Evolutionary conservation across 2,329 filamentous ascomycete genomes (phyloP).

Genomic region (Aciculosporium take): DNA sequence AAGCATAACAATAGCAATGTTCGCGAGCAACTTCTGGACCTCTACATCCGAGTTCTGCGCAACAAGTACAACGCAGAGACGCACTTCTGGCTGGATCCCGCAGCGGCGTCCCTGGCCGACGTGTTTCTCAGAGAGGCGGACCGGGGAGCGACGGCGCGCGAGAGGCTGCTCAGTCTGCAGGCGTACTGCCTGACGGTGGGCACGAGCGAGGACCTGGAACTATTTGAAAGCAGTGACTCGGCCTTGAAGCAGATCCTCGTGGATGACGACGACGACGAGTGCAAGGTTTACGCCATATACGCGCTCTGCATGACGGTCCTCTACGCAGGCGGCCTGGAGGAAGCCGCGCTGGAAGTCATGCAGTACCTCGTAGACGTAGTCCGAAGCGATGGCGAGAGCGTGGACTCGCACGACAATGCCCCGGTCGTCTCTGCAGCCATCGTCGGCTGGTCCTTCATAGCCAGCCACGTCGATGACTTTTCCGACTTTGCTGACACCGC

Average conservation of each 20-base stretch:
- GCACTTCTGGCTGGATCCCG: constrained; percentile 39
- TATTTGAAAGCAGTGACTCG: constrained; percentile 17
- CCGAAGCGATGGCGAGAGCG: constrained; percentile 60
- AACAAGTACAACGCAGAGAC: constrained; percentile 19
- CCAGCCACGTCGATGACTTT: constrained; percentile 62
- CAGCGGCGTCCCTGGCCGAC: constrained; percentile 40
- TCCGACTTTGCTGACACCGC: constrained; percentile 56
- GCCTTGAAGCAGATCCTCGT: constrained; percentile 21
- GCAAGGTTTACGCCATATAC: constrained; percentile 56
- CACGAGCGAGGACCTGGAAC: constrained; percentile 43
- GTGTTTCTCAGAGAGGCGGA: constrained; percentile 59
- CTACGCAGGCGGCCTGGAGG: constrained; percentile 58
- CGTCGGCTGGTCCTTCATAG: constrained; percentile 66
- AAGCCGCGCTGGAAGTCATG: constrained; percentile 57
- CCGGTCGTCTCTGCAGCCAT: constrained; percentile 61
- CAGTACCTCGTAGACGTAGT: constrained; percentile 64
- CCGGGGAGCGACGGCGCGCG: constrained; percentile 50
- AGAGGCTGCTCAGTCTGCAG: constrained; percentile 56
- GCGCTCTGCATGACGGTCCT: constrained; percentile 57
- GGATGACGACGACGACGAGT: constrained; percentile 49
- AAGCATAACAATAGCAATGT: constrained; percentile 64
- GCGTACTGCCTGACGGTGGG: constrained; percentile 58
- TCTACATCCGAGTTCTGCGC: constrained; percentile 39
- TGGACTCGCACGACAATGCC: constrained; percentile 57
- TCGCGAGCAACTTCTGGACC: constrained; percentile 36